phyloP scores from a whole-genome alignment of 176 grass and related monocot genomes.

The Urochloa ruziziensis region DNA sequence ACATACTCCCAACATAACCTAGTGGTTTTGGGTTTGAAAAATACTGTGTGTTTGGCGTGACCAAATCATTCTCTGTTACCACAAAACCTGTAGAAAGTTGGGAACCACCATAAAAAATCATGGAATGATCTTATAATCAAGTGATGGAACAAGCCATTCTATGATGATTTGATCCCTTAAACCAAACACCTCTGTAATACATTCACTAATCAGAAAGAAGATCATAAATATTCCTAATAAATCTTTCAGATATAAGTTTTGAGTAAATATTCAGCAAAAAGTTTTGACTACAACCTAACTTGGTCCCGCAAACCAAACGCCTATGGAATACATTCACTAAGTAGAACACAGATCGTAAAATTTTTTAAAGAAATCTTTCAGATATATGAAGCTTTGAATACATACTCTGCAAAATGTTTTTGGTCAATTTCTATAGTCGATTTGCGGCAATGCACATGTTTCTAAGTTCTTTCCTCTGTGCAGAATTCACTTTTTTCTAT shows the following conservation, averaged over 20 bases:
- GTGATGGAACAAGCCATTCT: background rate
- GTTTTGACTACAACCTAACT: no score
- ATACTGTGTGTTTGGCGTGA: background rate
- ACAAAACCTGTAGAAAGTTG: background rate
- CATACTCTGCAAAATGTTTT: slow-evolving; percentile 25
- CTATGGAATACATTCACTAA: background rate
- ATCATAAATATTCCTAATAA: background rate
- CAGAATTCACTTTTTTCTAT: background rate
- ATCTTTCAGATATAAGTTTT: background rate
- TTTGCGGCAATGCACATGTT: background rate
- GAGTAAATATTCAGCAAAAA: slow-evolving; percentile 17
- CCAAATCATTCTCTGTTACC: background rate
- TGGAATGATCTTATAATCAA: background rate
- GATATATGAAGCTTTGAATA: slow-evolving; percentile 13
- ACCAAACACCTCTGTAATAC: background rate
- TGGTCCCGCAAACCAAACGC: background rate
- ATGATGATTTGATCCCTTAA: background rate
- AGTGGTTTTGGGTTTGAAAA: background rate
- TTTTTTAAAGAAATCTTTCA: background rate
- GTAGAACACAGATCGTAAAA: background rate
- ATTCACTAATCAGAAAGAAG: slow-evolving; percentile 25
- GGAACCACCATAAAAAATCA: background rate
- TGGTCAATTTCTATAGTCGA: background rate
- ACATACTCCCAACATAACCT: background rate
- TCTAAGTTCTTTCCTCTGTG: background rate